Conservation (phyloP, 768 basidiomycete genomes). For the Pleurotus cornucopiae region DNA sequence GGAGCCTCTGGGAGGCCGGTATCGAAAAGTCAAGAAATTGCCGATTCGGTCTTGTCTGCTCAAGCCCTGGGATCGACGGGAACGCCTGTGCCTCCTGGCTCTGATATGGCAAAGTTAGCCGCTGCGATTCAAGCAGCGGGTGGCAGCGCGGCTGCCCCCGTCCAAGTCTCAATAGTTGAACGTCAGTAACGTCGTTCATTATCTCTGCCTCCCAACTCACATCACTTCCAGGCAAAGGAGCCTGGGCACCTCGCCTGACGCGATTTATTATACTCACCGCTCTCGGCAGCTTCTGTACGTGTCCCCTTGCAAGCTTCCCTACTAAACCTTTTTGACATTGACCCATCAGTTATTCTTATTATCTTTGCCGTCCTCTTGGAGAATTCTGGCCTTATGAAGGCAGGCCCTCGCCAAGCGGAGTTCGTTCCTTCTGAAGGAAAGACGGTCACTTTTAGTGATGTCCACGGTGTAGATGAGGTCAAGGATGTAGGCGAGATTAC, state of each 20-base stretch:
- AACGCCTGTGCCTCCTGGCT: conserved; percentile 18
- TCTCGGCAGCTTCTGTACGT: conserved; percentile 66
- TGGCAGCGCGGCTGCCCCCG: conserved; percentile 48
- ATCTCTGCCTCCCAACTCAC: neutral
- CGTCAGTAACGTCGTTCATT: conserved; percentile 40
- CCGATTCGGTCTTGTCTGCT: conserved; percentile 42
- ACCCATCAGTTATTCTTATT: conserved; percentile 66
- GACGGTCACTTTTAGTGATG: conserved; percentile 87
- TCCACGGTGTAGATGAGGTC: conserved; percentile 96
- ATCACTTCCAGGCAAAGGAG: conserved; percentile 53
- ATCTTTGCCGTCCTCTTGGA: conserved; percentile 87
- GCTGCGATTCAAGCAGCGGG: conserved; percentile 39
- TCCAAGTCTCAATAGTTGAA: conserved; percentile 80
- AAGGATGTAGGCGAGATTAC: conserved; percentile 63
- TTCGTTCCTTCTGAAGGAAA: conserved; percentile 83
- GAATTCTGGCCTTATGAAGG: conserved; percentile 90
- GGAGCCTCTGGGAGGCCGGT: conserved; percentile 11
- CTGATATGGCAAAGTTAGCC: conserved; percentile 38
- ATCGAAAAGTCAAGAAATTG: conserved; percentile 36
- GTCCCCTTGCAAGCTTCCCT: conserved; percentile 1
- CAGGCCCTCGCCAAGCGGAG: conserved; percentile 73
- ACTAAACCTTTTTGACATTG: neutral
- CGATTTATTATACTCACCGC: conserved; percentile 55
- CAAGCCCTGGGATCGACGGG: conserved; percentile 18
- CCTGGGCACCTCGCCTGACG: conserved; percentile 59